Conservation (phyloP, 495 filamentous ascomycete genomes). For the Hypoxylon fragiforme region DNA sequence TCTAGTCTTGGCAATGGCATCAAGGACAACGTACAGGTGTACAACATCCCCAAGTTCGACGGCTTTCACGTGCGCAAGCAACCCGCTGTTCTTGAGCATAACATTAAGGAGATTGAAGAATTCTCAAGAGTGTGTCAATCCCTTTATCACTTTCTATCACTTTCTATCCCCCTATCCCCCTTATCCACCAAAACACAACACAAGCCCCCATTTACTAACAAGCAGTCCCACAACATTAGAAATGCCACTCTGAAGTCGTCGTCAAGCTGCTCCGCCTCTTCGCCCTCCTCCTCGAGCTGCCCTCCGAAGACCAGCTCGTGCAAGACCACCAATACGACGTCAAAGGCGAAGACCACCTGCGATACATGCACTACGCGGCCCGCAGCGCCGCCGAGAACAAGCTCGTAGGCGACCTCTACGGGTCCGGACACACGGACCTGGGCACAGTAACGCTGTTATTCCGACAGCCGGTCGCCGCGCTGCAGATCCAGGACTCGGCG, state of each 20-base stretch:
- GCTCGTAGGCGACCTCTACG: constrained; percentile 48
- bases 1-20: constrained; percentile 49
- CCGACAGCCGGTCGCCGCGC: constrained; percentile 55
- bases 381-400: constrained; percentile 50
- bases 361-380: constrained; percentile 57
- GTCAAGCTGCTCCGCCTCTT: constrained; percentile 56
- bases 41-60: constrained; percentile 57
- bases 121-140: constrained; percentile 45
- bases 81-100: constrained; percentile 40
- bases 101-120: constrained; percentile 40
- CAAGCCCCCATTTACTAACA: constrained; percentile 1
- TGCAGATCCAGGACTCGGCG: constrained; percentile 51
- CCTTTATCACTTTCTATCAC: neutral
- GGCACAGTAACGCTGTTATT: constrained; percentile 60
- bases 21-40: constrained; percentile 55
- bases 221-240: constrained; percentile 28
- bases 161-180: neutral
- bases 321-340: constrained; percentile 52
- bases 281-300: constrained; percentile 55
- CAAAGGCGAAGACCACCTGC: constrained; percentile 54
- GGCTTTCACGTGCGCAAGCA: constrained; percentile 48
- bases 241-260: constrained; percentile 55
- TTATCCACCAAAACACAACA: no score
- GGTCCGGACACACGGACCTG: constrained; percentile 57
- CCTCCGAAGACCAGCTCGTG: constrained; percentile 53